These are phyloP conservation scores for Ceratobasidium sp. DNA, from an alignment of 1,284 basidiomycete species.

Conservation along the genomic window DNA sequence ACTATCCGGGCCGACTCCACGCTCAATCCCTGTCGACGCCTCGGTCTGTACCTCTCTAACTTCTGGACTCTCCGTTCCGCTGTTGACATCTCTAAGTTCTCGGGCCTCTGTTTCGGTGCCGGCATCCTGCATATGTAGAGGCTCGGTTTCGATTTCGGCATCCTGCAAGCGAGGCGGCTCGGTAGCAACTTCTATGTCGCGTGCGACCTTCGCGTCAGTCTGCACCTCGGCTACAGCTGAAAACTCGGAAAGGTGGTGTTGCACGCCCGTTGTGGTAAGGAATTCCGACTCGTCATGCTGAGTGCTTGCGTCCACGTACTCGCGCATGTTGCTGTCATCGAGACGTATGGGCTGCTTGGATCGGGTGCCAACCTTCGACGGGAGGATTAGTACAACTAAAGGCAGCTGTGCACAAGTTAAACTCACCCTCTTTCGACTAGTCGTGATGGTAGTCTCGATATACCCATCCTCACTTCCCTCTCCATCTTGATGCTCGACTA, in stretches of 20 bases:
- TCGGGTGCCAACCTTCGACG: slow-evolving; percentile 74
- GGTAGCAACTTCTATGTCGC: slow-evolving; percentile 5
- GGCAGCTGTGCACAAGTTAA: slow-evolving; percentile 36
- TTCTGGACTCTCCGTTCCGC: slow-evolving; percentile 19
- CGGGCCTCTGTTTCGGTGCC: slow-evolving; percentile 11
- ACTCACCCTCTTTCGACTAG: slow-evolving; percentile 77
- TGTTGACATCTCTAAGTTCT: slow-evolving; percentile 13
- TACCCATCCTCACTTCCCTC: slow-evolving; percentile 71
- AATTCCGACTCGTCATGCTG: slow-evolving; percentile 74
- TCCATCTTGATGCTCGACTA: slow-evolving; percentile 60
- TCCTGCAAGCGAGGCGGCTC: slow-evolving; percentile 5
- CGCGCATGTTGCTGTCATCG: slow-evolving; percentile 63
- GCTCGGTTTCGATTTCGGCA: slow-evolving; percentile 16
- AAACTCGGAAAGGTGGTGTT: slow-evolving; percentile 53
- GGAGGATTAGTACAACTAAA: slow-evolving; percentile 28
- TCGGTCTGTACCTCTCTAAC: slow-evolving; percentile 36
- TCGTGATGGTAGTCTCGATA: slow-evolving; percentile 73
- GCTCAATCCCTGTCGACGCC: slow-evolving; percentile 19
- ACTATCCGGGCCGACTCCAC: slow-evolving; percentile 26
- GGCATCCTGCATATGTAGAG: slow-evolving; percentile 16
- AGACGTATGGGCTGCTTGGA: slow-evolving; percentile 62
- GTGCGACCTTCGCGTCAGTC: slow-evolving; percentile 14
- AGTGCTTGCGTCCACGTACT: slow-evolving; percentile 77
- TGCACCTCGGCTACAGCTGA: slow-evolving; percentile 4
- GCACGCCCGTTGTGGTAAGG: slow-evolving; percentile 56